phyloP scores from a whole-genome alignment of 2,329 filamentous ascomycete species.

The Phoma herbarum region DNA sequence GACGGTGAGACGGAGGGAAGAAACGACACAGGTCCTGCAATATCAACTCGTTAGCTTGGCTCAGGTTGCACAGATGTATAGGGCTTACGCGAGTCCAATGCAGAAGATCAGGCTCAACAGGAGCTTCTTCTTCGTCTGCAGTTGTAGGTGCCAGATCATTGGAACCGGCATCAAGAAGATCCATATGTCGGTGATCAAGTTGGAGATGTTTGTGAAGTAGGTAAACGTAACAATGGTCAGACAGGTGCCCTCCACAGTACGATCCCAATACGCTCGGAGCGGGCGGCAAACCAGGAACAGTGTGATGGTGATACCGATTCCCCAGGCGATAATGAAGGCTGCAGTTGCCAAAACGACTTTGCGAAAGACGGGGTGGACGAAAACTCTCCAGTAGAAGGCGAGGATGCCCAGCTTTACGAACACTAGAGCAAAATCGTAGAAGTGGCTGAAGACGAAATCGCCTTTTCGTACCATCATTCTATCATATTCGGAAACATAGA shows the following conservation, averaged over 20 bases:
- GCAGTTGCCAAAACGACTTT: conserved; percentile 41
- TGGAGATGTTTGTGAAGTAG: conserved; percentile 49
- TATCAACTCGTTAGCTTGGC: neutral
- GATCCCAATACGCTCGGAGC: conserved; percentile 43
- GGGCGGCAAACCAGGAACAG: conserved; percentile 42
- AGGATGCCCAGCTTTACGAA: conserved; percentile 46
- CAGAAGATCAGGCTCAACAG: conserved; percentile 45
- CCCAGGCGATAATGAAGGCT: conserved; percentile 42
- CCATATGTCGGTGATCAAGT: conserved; percentile 45
- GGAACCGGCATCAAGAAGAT: conserved; percentile 47
- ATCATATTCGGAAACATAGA: conserved; percentile 37
- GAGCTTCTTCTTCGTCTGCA: conserved; percentile 47
- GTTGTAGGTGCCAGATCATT: conserved; percentile 47
- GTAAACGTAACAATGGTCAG: conserved; percentile 42
- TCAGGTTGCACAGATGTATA: neutral
- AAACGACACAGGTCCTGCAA: conserved; percentile 44
- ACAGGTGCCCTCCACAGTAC: conserved; percentile 38
- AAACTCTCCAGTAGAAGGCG: conserved; percentile 47
- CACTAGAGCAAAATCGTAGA: conserved; percentile 46
- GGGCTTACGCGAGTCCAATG: conserved; percentile 45
- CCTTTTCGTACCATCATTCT: conserved; percentile 46
- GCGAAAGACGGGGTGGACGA: conserved; percentile 42
- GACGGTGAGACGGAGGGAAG: conserved; percentile 43
- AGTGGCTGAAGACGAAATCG: conserved; percentile 48
- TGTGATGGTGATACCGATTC: conserved; percentile 44